Percentiles rank a stretch among this genome's conserved stretches.
These are phyloP conservation scores for Nannochloropsis salina DNA, from an alignment of 108 stramenopile species.

Conservation along the genomic window DNA sequence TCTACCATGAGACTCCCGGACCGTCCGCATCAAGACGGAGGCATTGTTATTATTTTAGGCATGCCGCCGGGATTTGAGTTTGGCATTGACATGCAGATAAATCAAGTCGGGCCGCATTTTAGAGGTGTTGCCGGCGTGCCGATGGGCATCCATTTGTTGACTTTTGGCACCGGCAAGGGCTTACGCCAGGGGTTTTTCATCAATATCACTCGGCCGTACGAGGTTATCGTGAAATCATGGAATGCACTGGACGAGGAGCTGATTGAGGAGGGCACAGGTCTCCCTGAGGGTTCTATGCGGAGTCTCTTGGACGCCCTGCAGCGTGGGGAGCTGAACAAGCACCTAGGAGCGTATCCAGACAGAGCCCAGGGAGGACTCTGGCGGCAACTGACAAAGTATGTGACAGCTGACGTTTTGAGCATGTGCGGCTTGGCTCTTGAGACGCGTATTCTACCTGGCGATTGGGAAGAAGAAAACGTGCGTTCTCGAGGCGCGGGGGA, in stretches of 20 bases:
- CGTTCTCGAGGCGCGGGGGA: not conserved
- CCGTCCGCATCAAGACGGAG: not conserved
- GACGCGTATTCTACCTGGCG: not conserved
- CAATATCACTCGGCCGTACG: slow-evolving; percentile 6
- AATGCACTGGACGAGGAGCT: not conserved
- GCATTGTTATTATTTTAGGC: not conserved
- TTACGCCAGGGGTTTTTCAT: not conserved
- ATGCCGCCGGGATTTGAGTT: not conserved
- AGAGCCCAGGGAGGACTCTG: not conserved
- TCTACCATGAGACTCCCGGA: too few relatives aligned
- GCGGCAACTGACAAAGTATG: slow-evolving; percentile 1
- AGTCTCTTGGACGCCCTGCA: not conserved
- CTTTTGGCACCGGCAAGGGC: not conserved
- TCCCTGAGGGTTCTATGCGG: not conserved
- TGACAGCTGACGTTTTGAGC: not conserved
- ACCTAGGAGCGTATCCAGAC: not conserved
- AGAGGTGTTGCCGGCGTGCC: slow-evolving; percentile 11
- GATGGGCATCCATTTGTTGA: not conserved
- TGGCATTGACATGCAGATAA: not conserved
- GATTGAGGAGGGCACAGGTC: not conserved
- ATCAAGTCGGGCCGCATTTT: not conserved
- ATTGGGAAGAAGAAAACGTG: not conserved
- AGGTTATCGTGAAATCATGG: not conserved
- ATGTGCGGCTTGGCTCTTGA: not conserved
- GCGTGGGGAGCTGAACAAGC: not conserved